Base-by-base conservation (phyloP, 1,284 basidiomycete genomes). In the Malassezia vespertilionis region DNA sequence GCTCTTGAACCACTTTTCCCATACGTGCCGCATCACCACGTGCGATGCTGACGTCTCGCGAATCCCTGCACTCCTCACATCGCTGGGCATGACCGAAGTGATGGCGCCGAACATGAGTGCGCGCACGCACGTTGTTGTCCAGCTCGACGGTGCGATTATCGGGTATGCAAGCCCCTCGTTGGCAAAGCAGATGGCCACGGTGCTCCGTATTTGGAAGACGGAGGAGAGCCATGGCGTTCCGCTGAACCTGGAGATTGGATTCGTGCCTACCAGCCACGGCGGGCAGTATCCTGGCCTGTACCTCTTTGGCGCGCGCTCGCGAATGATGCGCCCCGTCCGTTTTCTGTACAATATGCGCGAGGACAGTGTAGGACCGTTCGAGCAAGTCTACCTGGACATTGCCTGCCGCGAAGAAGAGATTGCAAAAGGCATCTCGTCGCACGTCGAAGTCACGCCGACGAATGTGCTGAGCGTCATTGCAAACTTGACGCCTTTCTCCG, bases 351-450 rank as follows among this genome's bases (percentile, higher is more conserved):
- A 96, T 71, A 83, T 82, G 43, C 78, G 79, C 58, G 78, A 84
- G 58, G 93, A 99, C 72, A 85, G 86, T 71, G 78, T 97, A 40
- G 93, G 93, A 2, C 80, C 91, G 2, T 99, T 97, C 61, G 93
- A 99, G 73, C 93, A 99, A 74, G 93, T 97, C 9, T 99, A 97
- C 72, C 90, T 97, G 84, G 86, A 99, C 71, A 86, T 99, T 65
- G 91, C 93, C 0, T 84, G 88, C 68, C 86, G 81, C 44, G 82
- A 82, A 4, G 82, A 84, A 60, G 93, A 96, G 71, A 82, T 96
- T 41, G 86, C 93, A 57, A 73, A 76, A 37, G 81, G 78, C 14
- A 76, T 87, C 4, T 84, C 87, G 6, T 67, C 67, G 1, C 93
- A 99, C 72, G 82, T 95, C 43, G 93, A 99, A 73, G 82, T 89